Evolutionary conservation across 352 stramenopile genomes (phyloP), one percentile per base, ranked within the genome.

Genomic region (Blastocystis sp.): DNA sequence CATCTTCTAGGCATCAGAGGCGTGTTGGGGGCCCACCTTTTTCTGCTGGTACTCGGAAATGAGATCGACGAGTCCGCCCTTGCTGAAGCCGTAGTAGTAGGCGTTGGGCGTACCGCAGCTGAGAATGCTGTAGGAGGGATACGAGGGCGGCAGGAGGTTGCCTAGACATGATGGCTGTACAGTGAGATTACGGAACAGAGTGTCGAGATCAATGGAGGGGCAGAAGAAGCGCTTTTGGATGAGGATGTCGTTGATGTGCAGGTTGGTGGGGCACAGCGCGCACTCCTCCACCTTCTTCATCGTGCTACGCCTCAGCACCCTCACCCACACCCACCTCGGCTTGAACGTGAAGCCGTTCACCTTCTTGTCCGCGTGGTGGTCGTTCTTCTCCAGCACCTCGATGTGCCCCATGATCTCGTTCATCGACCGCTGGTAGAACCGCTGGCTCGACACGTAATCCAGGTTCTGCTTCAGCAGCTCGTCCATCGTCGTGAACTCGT

Each of bases 201-300:
- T 2, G 38, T 84, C 60, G 21, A 84, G 48, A 4, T 14, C 43
- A 19, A 17, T 48, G 21, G 61, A 56, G 21, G 40, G 23, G 41
- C 19, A 76, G 28, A 60, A 60, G 61, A 38, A 67, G 17, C 74
- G 74, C 40, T 28, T 21, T n/a, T 34, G 14, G n/a, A 84, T 69
- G 56, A 70, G 21, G 53, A 84, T 62, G 19, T 84, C 60, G 60
- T 84, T 84, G 52, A 84, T 84, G 45, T 84, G 74, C n/a, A 84
- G 74, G 60, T 84, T 84, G 10, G 74, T 84, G 38, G 74, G 74
- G 21, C 65, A 45, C 74, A 84, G 38, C 2, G 74, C 74, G 14
- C 45, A 62, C 9, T 84, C 74, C 41, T 67, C 52, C 2, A 84
- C 74, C 61, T 84, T 84, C 74, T 84, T 84, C 74, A 84, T 84